Evolutionary conservation across 495 filamentous ascomycete species (phyloP).

Genomic region (Lophiostoma macrostomum): DNA sequence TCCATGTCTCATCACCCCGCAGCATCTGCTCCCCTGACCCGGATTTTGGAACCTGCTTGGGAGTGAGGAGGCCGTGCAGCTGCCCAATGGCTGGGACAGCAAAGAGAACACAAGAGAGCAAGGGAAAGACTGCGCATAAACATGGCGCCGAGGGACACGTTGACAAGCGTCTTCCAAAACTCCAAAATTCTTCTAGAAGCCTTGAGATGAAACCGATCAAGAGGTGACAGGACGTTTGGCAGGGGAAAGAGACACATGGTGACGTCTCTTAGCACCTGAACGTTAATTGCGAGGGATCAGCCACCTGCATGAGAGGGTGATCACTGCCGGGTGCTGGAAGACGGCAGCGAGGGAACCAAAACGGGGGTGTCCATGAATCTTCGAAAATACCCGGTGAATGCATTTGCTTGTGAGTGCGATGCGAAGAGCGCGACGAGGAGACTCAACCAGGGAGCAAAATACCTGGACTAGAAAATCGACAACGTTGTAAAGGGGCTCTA

Average conservation of each 20-base stretch:
- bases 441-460: too few species aligned
- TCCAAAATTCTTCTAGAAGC: constrained; percentile 21
- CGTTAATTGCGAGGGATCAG: constrained; percentile 12
- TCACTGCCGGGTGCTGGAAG: not conserved
- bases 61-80: not conserved
- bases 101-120: too few species aligned
- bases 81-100: not conserved
- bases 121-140: constrained; percentile 14
- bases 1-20: not conserved
- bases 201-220: constrained; percentile 9
- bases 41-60: not conserved
- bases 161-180: constrained; percentile 4
- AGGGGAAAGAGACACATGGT: not conserved
- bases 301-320: not conserved
- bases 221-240: constrained; percentile 3
- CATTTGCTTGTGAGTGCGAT: too few species aligned
- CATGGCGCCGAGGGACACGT: constrained; percentile 8
- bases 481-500: too few species aligned
- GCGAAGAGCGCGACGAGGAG: too few species aligned
- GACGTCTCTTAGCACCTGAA: constrained; percentile 2
- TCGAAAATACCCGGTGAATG: too few species aligned
- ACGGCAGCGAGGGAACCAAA: not conserved
- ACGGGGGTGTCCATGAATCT: not conserved
- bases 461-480: too few species aligned
- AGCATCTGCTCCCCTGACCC: not conserved